A percentile compares a stretch with the other conserved stretches of the same genome.
Conservation (phyloP, 306 rosid genomes). For the Rosa persica region DNA sequence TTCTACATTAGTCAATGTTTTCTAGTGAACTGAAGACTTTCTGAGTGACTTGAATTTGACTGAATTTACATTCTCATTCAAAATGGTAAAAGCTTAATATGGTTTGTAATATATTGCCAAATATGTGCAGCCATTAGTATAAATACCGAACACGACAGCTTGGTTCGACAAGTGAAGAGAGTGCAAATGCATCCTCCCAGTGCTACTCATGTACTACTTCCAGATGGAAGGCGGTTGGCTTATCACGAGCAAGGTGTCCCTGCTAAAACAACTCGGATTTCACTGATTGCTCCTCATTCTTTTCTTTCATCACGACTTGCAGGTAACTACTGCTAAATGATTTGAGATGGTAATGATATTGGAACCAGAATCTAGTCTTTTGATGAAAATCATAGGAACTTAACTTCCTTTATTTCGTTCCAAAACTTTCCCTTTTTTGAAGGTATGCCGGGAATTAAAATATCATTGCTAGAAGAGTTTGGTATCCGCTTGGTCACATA, state of each 20-base stretch:
- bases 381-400: neutral
- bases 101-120: slow-evolving; percentile 10
- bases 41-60: neutral
- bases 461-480: slow-evolving; percentile 74
- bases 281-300: slow-evolving; percentile 80
- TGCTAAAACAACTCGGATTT: slow-evolving; percentile 63
- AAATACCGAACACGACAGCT: slow-evolving; percentile 44
- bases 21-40: neutral
- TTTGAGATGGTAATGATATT: slow-evolving; percentile 11
- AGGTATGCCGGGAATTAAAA: slow-evolving; percentile 84
- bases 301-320: slow-evolving; percentile 91
- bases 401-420: neutral
- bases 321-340: slow-evolving; percentile 39
- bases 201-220: slow-evolving; percentile 76
- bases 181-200: slow-evolving; percentile 70
- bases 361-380: neutral
- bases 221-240: slow-evolving; percentile 90
- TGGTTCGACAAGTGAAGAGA: slow-evolving; percentile 43
- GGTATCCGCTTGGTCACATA: slow-evolving; percentile 78
- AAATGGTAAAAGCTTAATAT: slow-evolving; percentile 1
- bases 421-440: slow-evolving; percentile 14
- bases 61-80: neutral
- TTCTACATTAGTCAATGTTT: neutral
- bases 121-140: slow-evolving; percentile 61
- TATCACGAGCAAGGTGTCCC: slow-evolving; percentile 78